Evolutionary conservation across 139 green algal species (phyloP).

Genomic region (Tetraselmis striata): DNA sequence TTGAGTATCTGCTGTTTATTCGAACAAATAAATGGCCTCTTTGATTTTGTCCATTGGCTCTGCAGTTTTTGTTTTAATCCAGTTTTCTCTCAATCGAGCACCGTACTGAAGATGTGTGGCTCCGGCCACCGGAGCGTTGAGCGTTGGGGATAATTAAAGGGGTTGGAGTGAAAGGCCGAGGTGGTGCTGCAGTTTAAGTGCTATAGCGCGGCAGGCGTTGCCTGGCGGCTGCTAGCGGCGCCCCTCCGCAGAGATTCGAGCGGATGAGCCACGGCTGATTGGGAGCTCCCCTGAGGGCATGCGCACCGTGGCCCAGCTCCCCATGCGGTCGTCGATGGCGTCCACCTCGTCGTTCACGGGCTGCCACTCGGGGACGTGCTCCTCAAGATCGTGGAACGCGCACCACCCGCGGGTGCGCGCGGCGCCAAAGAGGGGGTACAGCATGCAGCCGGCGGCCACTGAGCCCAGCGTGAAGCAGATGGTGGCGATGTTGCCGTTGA

Average conservation of each 20-base stretch:
- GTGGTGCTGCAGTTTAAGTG: no score
- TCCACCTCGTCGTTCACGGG: background rate
- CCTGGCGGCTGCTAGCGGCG: no score
- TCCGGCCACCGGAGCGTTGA: no score
- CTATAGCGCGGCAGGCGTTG: no score
- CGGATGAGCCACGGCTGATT: background rate
- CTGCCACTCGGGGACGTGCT: background rate
- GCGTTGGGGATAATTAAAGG: no score
- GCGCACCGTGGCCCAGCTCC: background rate
- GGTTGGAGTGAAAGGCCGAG: no score
- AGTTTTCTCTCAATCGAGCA: no score
- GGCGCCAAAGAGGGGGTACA: conserved; percentile 1
- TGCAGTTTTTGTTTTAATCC: no score
- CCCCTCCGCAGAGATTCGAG: background rate
- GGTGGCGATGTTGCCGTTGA: conserved; percentile 1
- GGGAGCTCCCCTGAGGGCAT: background rate
- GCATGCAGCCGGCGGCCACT: background rate
- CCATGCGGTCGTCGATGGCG: background rate
- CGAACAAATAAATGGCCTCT: no score
- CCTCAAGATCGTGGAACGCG: background rate
- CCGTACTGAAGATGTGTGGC: no score
- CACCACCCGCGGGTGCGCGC: background rate
- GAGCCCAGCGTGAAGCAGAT: background rate
- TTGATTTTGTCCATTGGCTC: no score
- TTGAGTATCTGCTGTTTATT: no score